These are phyloP conservation scores for Aspergillus sp. DNA, from an alignment of 2,329 filamentous ascomycete genomes.

Conservation along the genomic window DNA sequence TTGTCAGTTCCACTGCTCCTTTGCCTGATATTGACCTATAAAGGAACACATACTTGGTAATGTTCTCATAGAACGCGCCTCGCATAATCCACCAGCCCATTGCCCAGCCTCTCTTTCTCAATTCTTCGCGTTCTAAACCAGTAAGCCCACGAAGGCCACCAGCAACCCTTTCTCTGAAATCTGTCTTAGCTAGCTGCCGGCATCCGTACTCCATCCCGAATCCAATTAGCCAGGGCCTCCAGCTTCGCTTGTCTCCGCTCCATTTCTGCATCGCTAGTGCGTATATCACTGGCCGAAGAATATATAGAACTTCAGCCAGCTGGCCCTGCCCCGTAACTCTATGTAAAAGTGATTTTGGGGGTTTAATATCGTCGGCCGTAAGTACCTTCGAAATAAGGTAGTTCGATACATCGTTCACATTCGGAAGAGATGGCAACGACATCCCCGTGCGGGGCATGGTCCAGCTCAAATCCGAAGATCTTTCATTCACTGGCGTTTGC, in stretches of 20 bases:
- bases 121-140: constrained; percentile 80
- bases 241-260: constrained; percentile 66
- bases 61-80: constrained; percentile 91
- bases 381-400: constrained; percentile 87
- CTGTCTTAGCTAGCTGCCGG: constrained; percentile 69
- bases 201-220: constrained; percentile 80
- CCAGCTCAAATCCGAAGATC: constrained; percentile 55
- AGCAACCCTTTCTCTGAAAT: constrained; percentile 56
- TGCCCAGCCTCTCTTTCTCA: constrained; percentile 78
- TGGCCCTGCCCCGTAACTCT: constrained; percentile 65
- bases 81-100: constrained; percentile 96
- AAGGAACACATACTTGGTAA: constrained; percentile 56
- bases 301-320: constrained; percentile 83
- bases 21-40: not conserved
- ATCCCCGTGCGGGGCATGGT: constrained; percentile 91
- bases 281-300: constrained; percentile 80
- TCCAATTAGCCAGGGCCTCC: constrained; percentile 87
- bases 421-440: constrained; percentile 74
- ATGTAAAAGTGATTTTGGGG: constrained; percentile 78
- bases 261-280: constrained; percentile 72
- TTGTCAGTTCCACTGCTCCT: constrained; percentile 17
- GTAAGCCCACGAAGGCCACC: constrained; percentile 71
- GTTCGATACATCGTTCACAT: constrained; percentile 70
- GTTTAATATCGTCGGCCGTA: constrained; percentile 94
- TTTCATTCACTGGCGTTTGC: constrained; percentile 37